A percentile compares a stretch with the other conserved stretches of the same genome.
These are phyloP conservation scores for Coniophora puteana DNA, from an alignment of 1,284 basidiomycete genomes.

Conservation along the genomic window DNA sequence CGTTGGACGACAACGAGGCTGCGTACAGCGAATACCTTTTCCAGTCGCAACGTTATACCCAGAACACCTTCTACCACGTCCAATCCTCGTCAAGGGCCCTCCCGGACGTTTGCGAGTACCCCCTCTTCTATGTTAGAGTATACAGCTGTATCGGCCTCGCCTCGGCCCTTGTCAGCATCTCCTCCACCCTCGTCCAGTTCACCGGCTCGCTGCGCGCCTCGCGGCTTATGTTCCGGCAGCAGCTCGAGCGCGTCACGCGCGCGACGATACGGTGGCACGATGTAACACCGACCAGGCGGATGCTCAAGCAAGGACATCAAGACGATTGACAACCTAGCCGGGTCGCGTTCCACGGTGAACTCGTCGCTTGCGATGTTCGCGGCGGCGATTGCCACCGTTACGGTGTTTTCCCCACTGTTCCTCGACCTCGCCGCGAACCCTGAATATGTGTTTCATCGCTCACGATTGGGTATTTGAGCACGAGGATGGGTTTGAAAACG, in stretches of 20 bases:
- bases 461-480: conserved; percentile 72
- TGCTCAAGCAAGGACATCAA: conserved; percentile 66
- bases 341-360: background rate
- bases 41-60: background rate
- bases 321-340: conserved; percentile 39
- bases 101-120: conserved; percentile 46
- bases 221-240: conserved; percentile 49
- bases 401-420: conserved; percentile 70
- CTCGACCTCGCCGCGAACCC: conserved; percentile 67
- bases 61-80: conserved; percentile 8
- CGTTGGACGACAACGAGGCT: conserved; percentile 27
- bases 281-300: conserved; percentile 47
- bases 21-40: background rate
- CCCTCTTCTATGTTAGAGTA: conserved; percentile 61
- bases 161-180: conserved; percentile 42
- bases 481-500: conserved; percentile 77
- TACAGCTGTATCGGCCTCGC: conserved; percentile 54
- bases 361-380: conserved; percentile 65
- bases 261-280: conserved; percentile 51
- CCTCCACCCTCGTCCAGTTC: conserved; percentile 50
- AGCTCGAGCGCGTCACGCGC: conserved; percentile 56
- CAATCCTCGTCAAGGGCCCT: conserved; percentile 12
- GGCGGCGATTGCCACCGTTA: conserved; percentile 13
- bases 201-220: conserved; percentile 62
- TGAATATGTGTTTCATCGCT: conserved; percentile 58